Conservation (phyloP, 2,329 filamentous ascomycete genomes). For the Cladophialophora carrionii region DNA sequence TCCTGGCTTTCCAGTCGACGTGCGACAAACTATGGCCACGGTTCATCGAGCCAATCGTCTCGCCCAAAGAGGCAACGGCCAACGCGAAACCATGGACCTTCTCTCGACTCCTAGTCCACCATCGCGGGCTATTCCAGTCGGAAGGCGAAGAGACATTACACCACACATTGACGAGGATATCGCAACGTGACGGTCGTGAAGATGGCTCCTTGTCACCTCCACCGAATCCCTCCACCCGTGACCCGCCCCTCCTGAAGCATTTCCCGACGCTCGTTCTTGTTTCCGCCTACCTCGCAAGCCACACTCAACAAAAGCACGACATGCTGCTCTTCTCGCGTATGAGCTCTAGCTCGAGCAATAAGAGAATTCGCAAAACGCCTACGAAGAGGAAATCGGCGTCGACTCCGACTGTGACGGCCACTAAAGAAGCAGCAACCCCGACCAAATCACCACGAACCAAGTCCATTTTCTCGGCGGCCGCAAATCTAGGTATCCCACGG, state of each 20-base stretch:
- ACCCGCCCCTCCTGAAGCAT: conserved; percentile 46
- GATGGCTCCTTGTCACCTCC: not conserved
- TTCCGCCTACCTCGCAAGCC: conserved; percentile 53
- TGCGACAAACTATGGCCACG: conserved; percentile 79
- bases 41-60: conserved; percentile 77
- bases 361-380: conserved; percentile 47
- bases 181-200: not conserved
- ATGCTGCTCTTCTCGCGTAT: conserved; percentile 56
- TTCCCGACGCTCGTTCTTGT: conserved; percentile 53
- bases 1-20: conserved; percentile 71
- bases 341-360: conserved; percentile 49
- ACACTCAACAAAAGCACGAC: conserved; percentile 53
- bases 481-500: conserved; percentile 21
- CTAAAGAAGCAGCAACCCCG: conserved; percentile 36
- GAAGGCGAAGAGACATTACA: conserved; percentile 52
- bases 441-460: conserved; percentile 40
- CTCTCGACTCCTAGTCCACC: conserved; percentile 71
- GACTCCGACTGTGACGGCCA: conserved; percentile 18
- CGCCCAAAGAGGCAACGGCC: conserved; percentile 60
- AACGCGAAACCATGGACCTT: conserved; percentile 75
- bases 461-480: conserved; percentile 23
- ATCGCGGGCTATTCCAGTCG: conserved; percentile 51
- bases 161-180: conserved; percentile 38
- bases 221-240: not conserved
- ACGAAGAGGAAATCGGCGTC: conserved; percentile 34